Conservation (phyloP, 306 rosid genomes). For the Casuarina equisetifolia region DNA sequence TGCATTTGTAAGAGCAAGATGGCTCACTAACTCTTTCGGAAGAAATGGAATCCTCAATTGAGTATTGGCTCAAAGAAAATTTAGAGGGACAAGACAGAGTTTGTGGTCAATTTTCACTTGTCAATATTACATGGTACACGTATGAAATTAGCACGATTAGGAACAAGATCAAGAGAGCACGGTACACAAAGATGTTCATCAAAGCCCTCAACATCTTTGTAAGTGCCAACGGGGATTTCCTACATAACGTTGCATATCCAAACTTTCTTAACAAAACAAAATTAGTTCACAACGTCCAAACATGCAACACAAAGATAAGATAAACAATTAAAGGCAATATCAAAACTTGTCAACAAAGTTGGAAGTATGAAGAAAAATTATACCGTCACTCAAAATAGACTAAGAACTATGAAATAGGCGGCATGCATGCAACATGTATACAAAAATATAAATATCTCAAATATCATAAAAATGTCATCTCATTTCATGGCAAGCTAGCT, state of each 20-base stretch:
- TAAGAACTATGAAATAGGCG: background rate
- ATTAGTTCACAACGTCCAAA: background rate
- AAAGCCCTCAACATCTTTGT: constrained; percentile 82
- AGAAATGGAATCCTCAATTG: background rate
- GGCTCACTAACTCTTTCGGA: constrained; percentile 68
- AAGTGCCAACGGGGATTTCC: constrained; percentile 96
- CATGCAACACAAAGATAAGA: background rate
- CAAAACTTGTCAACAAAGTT: background rate
- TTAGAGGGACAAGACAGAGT: too few relatives aligned
- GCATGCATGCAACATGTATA: background rate
- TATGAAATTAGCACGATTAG: constrained; percentile 68
- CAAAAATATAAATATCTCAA: background rate
- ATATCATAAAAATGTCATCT: background rate
- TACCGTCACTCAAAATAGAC: background rate
- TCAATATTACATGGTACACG: too few relatives aligned
- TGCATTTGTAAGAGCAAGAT: constrained; percentile 79
- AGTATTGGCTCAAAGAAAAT: too few relatives aligned
- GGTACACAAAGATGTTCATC: constrained; percentile 76
- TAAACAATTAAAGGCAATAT: background rate
- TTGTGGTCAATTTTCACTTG: too few relatives aligned
- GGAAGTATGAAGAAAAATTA: background rate
- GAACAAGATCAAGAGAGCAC: constrained; percentile 89
- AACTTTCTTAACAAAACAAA: background rate
- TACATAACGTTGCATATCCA: constrained; percentile 37
- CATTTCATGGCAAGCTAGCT: background rate